A percentile compares a stretch with the other conserved stretches of the same genome.
These are phyloP conservation scores for Gastrolobium villosum DNA, from an alignment of 306 rosid species.

Conservation along the genomic window DNA sequence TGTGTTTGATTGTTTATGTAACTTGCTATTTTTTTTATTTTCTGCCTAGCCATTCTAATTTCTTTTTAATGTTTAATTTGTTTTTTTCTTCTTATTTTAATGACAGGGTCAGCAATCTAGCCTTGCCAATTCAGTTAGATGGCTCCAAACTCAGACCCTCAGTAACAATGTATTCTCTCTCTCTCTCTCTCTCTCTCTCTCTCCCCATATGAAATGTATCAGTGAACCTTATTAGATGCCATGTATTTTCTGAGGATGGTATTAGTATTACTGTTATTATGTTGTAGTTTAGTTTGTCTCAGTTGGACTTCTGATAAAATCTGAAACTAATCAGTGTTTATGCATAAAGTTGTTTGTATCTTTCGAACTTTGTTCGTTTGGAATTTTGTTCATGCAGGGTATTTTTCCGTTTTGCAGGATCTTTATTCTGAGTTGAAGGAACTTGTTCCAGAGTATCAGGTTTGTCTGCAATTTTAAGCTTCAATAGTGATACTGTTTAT, in stretches of 20 bases:
- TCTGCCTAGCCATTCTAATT: not conserved
- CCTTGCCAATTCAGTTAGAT: conserved; percentile 81
- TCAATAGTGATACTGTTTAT: not conserved
- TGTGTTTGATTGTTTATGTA: conserved; percentile 14
- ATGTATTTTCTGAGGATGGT: conserved; percentile 17
- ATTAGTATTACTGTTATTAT: conserved; percentile 20
- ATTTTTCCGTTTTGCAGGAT: conserved; percentile 67
- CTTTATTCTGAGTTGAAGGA: conserved; percentile 87
- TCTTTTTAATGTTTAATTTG: not conserved
- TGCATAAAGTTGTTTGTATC: conserved; percentile 23
- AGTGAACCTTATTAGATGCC: conserved; percentile 7
- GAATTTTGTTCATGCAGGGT: conserved; percentile 23
- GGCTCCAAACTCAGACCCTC: conserved; percentile 81
- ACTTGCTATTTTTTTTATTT: not conserved
- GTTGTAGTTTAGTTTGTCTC: not conserved
- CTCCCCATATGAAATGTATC: conserved; percentile 21
- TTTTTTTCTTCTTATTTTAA: not conserved
- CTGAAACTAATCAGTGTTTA: conserved; percentile 18
- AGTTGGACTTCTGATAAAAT: conserved; percentile 32
- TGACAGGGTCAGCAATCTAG: conserved; percentile 83
- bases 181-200: conserved; percentile 21
- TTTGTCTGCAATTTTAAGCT: conserved; percentile 47
- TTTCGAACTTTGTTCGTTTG: not conserved
- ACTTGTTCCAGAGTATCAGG: conserved; percentile 95
- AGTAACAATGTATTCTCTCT: conserved; percentile 66